These are phyloP conservation scores for Cyphellophora attinorum DNA, from an alignment of 2,329 filamentous ascomycete species.

Conservation along the genomic window DNA sequence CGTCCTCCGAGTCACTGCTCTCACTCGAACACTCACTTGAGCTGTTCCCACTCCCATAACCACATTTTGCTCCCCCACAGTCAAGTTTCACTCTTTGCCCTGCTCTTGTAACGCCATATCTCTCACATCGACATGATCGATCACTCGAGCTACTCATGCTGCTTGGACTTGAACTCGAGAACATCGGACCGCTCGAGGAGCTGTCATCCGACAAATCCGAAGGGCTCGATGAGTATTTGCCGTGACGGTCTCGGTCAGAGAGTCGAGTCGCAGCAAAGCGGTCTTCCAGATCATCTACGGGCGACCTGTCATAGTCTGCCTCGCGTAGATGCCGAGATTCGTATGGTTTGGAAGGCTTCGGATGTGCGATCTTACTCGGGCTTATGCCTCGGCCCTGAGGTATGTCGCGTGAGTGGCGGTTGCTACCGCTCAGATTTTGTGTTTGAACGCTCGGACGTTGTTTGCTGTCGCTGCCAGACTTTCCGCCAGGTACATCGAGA, in stretches of 20 bases:
- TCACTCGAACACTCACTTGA: conserved; percentile 16
- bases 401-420: conserved; percentile 50
- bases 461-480: conserved; percentile 24
- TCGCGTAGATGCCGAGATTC: conserved; percentile 81
- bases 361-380: conserved; percentile 79
- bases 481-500: conserved; percentile 71
- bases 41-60: conserved; percentile 43
- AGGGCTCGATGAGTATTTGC: conserved; percentile 62
- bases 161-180: conserved; percentile 46
- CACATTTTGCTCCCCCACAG: conserved; percentile 82
- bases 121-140: conserved; percentile 75
- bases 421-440: conserved; percentile 37
- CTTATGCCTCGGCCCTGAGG: conserved; percentile 83
- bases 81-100: conserved; percentile 92
- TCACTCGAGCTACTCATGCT: conserved; percentile 59
- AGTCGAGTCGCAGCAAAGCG: conserved; percentile 66
- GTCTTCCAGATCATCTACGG: conserved; percentile 67
- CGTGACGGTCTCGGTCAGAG: conserved; percentile 58
- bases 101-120: conserved; percentile 90
- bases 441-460: conserved; percentile 27
- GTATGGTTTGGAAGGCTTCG: conserved; percentile 79
- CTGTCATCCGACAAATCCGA: conserved; percentile 48
- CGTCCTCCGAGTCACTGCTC: conserved; percentile 13
- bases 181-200: conserved; percentile 36
- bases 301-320: conserved; percentile 58